Evolutionary conservation across 176 grass and related monocot genomes (phyloP).

Genomic region (Cymbopogon citratus): DNA sequence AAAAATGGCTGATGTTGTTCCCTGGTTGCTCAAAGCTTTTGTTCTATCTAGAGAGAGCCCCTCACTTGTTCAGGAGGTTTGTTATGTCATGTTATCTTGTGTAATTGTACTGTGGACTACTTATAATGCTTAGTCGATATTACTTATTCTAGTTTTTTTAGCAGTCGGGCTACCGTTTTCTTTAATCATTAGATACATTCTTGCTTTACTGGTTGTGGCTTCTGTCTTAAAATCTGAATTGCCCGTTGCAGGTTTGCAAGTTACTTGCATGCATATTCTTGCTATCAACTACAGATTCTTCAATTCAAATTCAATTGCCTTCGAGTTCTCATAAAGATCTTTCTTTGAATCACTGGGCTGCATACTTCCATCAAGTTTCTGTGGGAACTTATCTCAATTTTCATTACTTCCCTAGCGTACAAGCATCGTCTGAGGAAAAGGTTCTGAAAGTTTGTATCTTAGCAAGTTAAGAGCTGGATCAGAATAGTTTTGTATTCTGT

Average conservation of each 20-base stretch:
- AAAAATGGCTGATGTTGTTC: constrained; percentile 44
- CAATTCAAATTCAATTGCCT: constrained; percentile 35
- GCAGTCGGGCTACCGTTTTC: background rate
- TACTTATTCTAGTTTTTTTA: background rate
- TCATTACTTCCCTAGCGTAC: constrained; percentile 34
- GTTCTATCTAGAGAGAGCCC: constrained; percentile 59
- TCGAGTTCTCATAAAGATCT: constrained; percentile 38
- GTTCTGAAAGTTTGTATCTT: constrained; percentile 35
- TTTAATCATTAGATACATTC: background rate
- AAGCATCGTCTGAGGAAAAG: constrained; percentile 3
- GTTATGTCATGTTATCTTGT: constrained; percentile 16
- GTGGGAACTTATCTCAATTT: constrained; percentile 54
- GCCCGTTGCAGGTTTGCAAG: constrained; percentile 55
- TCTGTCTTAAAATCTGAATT: constrained; percentile 8
- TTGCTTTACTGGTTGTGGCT: background rate
- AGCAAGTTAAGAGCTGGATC: background rate
- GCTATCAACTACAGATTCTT: constrained; percentile 56
- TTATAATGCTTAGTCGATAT: constrained; percentile 16
- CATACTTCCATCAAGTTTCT: constrained; percentile 85
- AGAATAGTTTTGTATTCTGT: background rate
- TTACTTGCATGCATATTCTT: constrained; percentile 67
- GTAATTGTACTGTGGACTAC: background rate
- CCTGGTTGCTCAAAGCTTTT: constrained; percentile 79
- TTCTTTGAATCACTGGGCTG: constrained; percentile 79
- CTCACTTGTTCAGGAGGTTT: constrained; percentile 73